These are phyloP conservation scores for Solanum appendiculatum DNA, from an alignment of 257 asterid species.

Conservation along the genomic window DNA sequence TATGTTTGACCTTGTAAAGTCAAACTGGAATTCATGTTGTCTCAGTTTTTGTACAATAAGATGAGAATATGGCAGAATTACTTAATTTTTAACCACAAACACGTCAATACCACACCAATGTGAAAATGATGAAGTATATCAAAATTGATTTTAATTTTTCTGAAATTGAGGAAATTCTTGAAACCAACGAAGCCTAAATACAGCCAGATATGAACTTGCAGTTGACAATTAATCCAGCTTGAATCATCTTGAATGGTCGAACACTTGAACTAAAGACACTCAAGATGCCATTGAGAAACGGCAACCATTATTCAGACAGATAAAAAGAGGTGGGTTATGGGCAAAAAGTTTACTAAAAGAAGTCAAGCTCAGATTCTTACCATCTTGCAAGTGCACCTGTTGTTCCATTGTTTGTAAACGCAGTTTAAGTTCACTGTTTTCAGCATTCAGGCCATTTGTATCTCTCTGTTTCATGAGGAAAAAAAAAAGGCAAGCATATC, in stretches of 20 bases:
- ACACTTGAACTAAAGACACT: neutral
- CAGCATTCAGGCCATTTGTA: conserved; percentile 76
- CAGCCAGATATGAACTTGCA: neutral
- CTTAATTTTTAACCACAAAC: neutral
- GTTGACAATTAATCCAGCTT: neutral
- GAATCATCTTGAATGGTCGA: neutral
- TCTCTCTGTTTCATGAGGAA: conserved; percentile 57
- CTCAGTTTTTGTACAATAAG: neutral
- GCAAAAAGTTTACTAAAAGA: neutral
- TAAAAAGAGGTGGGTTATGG: neutral
- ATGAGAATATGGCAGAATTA: neutral
- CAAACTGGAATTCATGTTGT: neutral
- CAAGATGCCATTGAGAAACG: neutral
- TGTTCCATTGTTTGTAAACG: conserved; percentile 92
- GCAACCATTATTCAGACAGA: neutral
- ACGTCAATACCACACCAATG: neutral
- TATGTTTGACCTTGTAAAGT: neutral
- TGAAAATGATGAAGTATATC: neutral
- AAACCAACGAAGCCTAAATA: neutral
- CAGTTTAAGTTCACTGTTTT: conserved; percentile 88
- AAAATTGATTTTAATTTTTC: neutral
- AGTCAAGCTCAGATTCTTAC: conserved; percentile 26
- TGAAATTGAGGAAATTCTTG: neutral
- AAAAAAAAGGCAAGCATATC: neutral
- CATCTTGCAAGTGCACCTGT: conserved; percentile 95